Base-by-base conservation (phyloP, 73 alveolate genomes). In the Halteria grandinella region DNA sequence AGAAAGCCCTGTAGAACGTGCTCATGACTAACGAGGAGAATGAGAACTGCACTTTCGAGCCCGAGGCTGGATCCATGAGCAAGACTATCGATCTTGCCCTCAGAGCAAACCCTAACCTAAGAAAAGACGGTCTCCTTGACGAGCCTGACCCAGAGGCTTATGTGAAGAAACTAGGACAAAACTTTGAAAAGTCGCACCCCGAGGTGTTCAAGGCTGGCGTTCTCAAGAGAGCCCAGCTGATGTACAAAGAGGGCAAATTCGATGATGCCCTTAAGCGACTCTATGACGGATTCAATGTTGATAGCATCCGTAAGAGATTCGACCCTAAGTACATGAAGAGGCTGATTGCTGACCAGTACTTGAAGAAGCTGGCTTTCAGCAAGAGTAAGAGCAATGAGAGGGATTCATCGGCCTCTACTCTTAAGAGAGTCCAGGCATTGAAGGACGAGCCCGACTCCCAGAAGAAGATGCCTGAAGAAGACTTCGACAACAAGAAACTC, bases 41-140 rank as follows among this genome's bases (percentile, higher is more conserved):
- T 0, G 88, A 83, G 71, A 95, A 96, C 79, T 96, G 99, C 51
- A 96, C 97, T 17, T 96, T 96, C 62, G 98, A 96, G 50, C 99
- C 99, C 15, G 92, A 91, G 40, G 93, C 94, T 27, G 92, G 93
- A 12, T 72, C 83, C 28, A 58, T 70, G 83, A 70, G 51, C 21
- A 49, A 70, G 50, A 6, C 47, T 32, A 6, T 47, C 12, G 31
- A 14, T 31, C 39, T 44, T 14, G 80, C 60, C 37, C 82, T 62
- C 29, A 60, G 50, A 63, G 89, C 40, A 40, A 76, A 76, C 31
- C 57, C 66, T n/a, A 66, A 66, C 32, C 29, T 66, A 10, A 52
- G 48, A 32, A 15, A 40, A 12, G 72, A 49, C 21, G 87, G 78
- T 0, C 36, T 27, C 34, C 5, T 20, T 18, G 28, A 33, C 1